Percentiles rank a stretch among this genome's conserved stretches.
Conservation (phyloP, 192 early-diverging fungal species). For the Chytriomyces sp. region DNA sequence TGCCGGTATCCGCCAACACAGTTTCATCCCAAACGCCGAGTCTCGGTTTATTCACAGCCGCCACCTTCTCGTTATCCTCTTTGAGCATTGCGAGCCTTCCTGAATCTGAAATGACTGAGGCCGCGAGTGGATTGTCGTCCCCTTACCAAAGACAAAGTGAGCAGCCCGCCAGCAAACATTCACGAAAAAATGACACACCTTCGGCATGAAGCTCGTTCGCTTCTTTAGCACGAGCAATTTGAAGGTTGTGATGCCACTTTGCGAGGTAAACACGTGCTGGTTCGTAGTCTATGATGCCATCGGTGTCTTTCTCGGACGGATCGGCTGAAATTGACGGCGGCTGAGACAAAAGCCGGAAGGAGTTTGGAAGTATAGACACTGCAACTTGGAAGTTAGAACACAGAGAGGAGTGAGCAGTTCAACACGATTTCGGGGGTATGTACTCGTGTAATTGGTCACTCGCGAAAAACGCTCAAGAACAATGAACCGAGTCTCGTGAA, state of each 20-base stretch:
- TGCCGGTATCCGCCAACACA: slow-evolving; percentile 13
- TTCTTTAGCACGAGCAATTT: slow-evolving; percentile 20
- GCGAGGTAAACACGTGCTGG: slow-evolving; percentile 56
- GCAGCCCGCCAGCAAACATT: not conserved
- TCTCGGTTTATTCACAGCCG: not conserved
- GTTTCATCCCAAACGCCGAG: slow-evolving; percentile 40
- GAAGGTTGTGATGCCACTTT: slow-evolving; percentile 46
- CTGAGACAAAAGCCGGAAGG: not conserved
- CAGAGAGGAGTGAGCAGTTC: not conserved
- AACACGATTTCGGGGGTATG: slow-evolving; percentile 32
- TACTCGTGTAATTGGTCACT: slow-evolving; percentile 50
- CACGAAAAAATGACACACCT: slow-evolving; percentile 33
- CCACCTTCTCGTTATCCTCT: slow-evolving; percentile 4
- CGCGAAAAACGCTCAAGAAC: slow-evolving; percentile 57
- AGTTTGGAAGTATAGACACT: not conserved
- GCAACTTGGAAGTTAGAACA: not conserved
- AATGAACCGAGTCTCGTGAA: slow-evolving; percentile 52
- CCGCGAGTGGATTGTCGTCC: not conserved
- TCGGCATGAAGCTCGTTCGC: slow-evolving; percentile 34
- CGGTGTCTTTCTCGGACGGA: slow-evolving; percentile 2
- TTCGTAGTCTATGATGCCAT: slow-evolving; percentile 57
- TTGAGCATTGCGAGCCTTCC: slow-evolving; percentile 36
- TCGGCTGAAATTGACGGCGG: not conserved
- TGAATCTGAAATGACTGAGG: not conserved
- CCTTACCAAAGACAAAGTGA: slow-evolving; percentile 6